A percentile compares a stretch with the other conserved stretches of the same genome.
phyloP scores from a whole-genome alignment of 2,329 filamentous ascomycete species.

The Dendrostoma leiphaemia region DNA sequence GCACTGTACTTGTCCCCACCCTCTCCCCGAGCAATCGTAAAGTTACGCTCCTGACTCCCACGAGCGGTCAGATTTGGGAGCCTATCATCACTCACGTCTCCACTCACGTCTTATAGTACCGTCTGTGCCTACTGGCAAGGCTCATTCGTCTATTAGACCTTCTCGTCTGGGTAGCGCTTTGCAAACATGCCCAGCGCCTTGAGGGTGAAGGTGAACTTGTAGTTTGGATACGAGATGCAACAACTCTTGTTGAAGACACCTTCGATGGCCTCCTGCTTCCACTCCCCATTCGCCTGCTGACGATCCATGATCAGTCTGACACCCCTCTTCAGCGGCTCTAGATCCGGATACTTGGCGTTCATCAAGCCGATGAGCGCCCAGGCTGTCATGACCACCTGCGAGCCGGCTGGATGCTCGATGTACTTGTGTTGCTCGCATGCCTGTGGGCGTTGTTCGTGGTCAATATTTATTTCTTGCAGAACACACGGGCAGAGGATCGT shows the following conservation, averaged over 20 bases:
- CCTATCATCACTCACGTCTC: too few species aligned
- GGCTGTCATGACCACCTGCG: slow-evolving; percentile 90
- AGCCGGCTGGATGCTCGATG: slow-evolving; percentile 69
- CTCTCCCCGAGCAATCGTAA: too few species aligned
- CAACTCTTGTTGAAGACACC: slow-evolving; percentile 99
- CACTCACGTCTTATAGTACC: too few species aligned
- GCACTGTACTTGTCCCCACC: too few species aligned
- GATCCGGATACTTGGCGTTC: slow-evolving; percentile 77
- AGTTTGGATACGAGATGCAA: slow-evolving; percentile 99
- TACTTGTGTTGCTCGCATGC: slow-evolving; percentile 77
- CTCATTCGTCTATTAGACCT: too few species aligned
- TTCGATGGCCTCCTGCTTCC: slow-evolving; percentile 93
- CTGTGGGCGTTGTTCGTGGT: too few species aligned
- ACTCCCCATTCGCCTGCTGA: slow-evolving; percentile 87
- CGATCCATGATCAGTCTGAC: slow-evolving; percentile 79
- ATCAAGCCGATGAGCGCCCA: slow-evolving; percentile 84
- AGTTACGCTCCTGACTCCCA: too few species aligned
- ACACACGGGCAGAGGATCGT: too few species aligned
- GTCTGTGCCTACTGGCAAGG: too few species aligned
- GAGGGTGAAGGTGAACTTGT: slow-evolving; percentile 94
- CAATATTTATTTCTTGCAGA: too few species aligned
- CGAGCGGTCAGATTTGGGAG: too few species aligned
- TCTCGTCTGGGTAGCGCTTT: slow-evolving; percentile 65
- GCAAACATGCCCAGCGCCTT: slow-evolving; percentile 92
- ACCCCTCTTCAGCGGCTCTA: slow-evolving; percentile 68